Percentiles rank a stretch among this genome's conserved stretches.
Conservation (phyloP, 768 basidiomycete species). For the Cyathus striatus region DNA sequence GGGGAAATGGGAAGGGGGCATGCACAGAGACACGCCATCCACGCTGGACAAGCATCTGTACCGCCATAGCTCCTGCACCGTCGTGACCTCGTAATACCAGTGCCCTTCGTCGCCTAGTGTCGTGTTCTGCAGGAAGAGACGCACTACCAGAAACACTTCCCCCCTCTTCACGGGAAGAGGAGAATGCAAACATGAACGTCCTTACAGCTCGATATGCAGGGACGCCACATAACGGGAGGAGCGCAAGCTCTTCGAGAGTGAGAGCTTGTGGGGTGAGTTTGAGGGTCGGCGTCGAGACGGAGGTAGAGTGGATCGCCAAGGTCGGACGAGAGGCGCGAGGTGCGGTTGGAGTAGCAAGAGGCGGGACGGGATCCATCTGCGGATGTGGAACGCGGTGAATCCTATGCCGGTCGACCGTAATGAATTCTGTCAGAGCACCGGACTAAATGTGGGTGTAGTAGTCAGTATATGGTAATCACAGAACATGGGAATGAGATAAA, state of each 20-base stretch:
- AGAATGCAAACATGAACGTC: conserved; percentile 51
- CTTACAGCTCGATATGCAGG: conserved; percentile 81
- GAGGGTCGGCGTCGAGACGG: conserved; percentile 4
- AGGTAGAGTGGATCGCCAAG: conserved; percentile 13
- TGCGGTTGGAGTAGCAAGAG: conserved; percentile 1
- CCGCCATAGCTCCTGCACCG: conserved; percentile 70
- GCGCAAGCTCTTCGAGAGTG: conserved; percentile 69
- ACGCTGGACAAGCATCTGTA: conserved; percentile 65
- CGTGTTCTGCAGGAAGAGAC: conserved; percentile 9
- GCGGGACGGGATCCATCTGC: conserved; percentile 8
- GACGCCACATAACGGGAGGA: conserved; percentile 74
- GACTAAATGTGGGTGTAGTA: conserved; percentile 39
- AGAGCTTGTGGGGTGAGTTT: conserved; percentile 12
- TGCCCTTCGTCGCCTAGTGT: conserved; percentile 22
- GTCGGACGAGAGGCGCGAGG: neutral
- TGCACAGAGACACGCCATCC: conserved; percentile 80
- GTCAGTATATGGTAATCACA: no score
- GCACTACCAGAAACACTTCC: neutral
- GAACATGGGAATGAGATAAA: no score
- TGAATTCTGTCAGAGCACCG: conserved; percentile 87
- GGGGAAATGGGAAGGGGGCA: conserved; percentile 27
- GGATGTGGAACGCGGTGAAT: conserved; percentile 71
- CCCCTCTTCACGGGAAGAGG: conserved; percentile 13
- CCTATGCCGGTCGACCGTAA: conserved; percentile 75
- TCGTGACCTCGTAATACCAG: conserved; percentile 74